Evolutionary conservation across 345 rosid genomes (phyloP).

Genomic region (Hibiscus tridactylites): DNA sequence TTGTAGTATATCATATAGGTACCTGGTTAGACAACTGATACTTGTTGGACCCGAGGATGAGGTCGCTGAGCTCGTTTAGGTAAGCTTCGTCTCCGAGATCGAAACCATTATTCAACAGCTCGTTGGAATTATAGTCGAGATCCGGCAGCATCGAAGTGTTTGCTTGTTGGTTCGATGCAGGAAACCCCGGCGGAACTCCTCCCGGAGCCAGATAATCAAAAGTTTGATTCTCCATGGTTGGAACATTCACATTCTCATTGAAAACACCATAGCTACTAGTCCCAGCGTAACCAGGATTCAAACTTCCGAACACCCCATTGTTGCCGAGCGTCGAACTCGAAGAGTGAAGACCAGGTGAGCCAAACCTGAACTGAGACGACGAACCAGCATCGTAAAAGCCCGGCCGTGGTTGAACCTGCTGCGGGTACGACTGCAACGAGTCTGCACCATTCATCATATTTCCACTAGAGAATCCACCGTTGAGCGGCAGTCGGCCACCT

Average conservation of each 20-base stretch:
- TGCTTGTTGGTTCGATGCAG: not conserved
- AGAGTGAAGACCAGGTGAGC: not conserved
- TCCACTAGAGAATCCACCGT: not conserved
- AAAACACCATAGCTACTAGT: not conserved
- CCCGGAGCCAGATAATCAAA: too few species aligned
- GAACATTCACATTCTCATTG: not conserved
- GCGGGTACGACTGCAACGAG: not conserved
- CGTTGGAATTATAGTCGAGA: not conserved
- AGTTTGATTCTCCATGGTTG: not conserved
- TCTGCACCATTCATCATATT: not conserved
- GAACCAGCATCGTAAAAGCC: not conserved
- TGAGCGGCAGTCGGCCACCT: not conserved
- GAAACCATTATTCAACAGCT: not conserved
- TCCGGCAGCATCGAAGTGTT: not conserved
- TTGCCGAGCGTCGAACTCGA: not conserved
- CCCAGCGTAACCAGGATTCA: conserved; percentile 3
- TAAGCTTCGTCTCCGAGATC: not conserved
- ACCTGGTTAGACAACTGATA: not conserved
- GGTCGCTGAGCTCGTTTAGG: not conserved
- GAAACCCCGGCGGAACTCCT: not conserved
- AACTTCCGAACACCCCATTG: not conserved
- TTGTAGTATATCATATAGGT: not conserved
- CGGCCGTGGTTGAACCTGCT: not conserved
- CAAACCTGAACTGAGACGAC: not conserved
- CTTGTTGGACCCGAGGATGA: conserved; percentile 7